Percentiles rank a stretch among this genome's conserved stretches.
Evolutionary conservation across 164 flowering plant species (phyloP).

Genomic region (Stephania cephalantha): DNA sequence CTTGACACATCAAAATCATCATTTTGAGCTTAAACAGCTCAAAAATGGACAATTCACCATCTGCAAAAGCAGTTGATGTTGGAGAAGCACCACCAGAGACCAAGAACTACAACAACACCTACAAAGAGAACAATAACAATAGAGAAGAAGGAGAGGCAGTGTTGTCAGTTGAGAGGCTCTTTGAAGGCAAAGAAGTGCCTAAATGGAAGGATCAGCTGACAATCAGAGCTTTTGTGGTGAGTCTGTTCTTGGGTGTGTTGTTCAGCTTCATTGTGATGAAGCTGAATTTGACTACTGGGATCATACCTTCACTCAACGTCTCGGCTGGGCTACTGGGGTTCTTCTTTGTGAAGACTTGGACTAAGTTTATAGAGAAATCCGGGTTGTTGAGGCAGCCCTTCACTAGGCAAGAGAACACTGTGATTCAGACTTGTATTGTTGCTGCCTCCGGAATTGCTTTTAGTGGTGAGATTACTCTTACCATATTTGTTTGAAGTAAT

Average conservation of each 20-base stretch:
- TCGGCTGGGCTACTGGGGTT: slow-evolving; percentile 21
- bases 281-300: slow-evolving; percentile 21
- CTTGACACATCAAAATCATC: background rate
- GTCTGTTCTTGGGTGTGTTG: slow-evolving; percentile 12
- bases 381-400: slow-evolving; percentile 20
- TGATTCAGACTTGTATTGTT: slow-evolving; percentile 24
- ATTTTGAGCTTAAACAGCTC: background rate
- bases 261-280: slow-evolving; percentile 22
- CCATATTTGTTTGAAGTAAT: background rate
- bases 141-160: background rate
- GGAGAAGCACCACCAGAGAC: background rate
- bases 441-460: slow-evolving; percentile 24
- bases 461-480: slow-evolving; percentile 11
- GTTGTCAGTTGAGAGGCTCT: slow-evolving; percentile 6
- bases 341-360: slow-evolving; percentile 17
- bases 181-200: slow-evolving; percentile 16
- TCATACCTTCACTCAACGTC: slow-evolving; percentile 20
- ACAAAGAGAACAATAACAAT: background rate
- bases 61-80: background rate
- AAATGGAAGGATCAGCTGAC: slow-evolving; percentile 21
- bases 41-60: background rate
- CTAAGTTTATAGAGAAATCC: slow-evolving; percentile 9
- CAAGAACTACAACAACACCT: background rate
- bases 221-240: slow-evolving; percentile 19
- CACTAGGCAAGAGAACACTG: slow-evolving; percentile 24